Evolutionary conservation across 352 stramenopile species (phyloP).

Genomic region (Phytophthora nicotianae): DNA sequence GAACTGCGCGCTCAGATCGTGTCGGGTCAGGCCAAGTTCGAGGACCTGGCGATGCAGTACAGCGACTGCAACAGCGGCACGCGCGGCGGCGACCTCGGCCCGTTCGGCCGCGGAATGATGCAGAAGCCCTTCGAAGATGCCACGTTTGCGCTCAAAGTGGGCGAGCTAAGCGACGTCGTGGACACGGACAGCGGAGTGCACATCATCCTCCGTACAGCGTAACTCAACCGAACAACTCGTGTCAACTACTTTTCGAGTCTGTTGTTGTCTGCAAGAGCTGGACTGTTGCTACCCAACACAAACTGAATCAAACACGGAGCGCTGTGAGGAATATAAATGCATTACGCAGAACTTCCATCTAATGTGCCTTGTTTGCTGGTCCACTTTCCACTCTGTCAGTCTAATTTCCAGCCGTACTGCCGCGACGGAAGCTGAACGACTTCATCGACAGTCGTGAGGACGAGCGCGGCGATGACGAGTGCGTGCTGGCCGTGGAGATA

Average conservation of each 20-base stretch:
- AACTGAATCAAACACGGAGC: background rate
- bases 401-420: slow-evolving; percentile 62
- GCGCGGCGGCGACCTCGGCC: slow-evolving; percentile 91
- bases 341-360: slow-evolving; percentile 45
- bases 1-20: slow-evolving; percentile 86
- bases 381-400: slow-evolving; percentile 12
- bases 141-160: slow-evolving; percentile 91
- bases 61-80: slow-evolving; percentile 85
- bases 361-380: slow-evolving; percentile 31
- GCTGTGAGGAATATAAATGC: slow-evolving; percentile 20
- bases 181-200: slow-evolving; percentile 97
- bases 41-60: slow-evolving; percentile 82
- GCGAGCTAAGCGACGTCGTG: slow-evolving; percentile 94
- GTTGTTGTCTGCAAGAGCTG: no score
- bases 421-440: slow-evolving; percentile 71
- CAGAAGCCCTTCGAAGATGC: slow-evolving; percentile 93
- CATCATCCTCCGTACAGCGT: slow-evolving; percentile 95
- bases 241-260: no score
- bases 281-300: background rate
- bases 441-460: slow-evolving; percentile 75
- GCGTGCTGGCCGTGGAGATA: slow-evolving; percentile 44
- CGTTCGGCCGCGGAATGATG: slow-evolving; percentile 90
- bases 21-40: slow-evolving; percentile 74
- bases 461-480: slow-evolving; percentile 61
- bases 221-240: no score